phyloP scores from a whole-genome alignment of 805 yeast genomes.

The Aciculoconidium aculeatum region DNA sequence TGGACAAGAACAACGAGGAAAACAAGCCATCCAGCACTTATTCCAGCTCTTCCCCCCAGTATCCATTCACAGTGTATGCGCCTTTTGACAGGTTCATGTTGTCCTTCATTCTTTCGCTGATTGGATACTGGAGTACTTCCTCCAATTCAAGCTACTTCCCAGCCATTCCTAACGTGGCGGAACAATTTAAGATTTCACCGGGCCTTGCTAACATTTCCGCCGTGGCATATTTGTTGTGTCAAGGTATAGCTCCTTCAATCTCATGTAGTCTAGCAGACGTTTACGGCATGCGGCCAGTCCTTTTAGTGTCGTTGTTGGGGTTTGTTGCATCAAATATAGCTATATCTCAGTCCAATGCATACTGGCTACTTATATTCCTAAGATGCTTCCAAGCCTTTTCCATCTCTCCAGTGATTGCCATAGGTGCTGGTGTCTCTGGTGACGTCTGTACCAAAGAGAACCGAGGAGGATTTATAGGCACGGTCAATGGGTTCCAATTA shows the following conservation, averaged over 20 bases:
- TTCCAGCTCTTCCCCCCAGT: no score
- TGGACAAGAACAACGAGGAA: no score
- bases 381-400: constrained; percentile 77
- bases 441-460: constrained; percentile 63
- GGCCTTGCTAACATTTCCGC: constrained; percentile 67
- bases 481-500: constrained; percentile 57
- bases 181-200: constrained; percentile 48
- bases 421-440: constrained; percentile 67
- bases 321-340: constrained; percentile 63
- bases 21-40: no score
- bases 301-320: constrained; percentile 46
- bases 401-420: constrained; percentile 69
- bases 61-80: constrained; percentile 39
- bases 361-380: constrained; percentile 56
- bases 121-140: constrained; percentile 64
- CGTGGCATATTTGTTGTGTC: constrained; percentile 69
- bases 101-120: constrained; percentile 33
- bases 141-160: constrained; percentile 81
- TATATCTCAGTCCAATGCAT: constrained; percentile 52
- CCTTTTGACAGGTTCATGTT: constrained; percentile 35
- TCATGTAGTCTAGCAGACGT: constrained; percentile 65
- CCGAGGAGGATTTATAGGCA: constrained; percentile 69
- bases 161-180: constrained; percentile 55
- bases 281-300: constrained; percentile 67
- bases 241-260: constrained; percentile 70